Conservation (phyloP, 768 basidiomycete genomes). For the Suillus variegatus region DNA sequence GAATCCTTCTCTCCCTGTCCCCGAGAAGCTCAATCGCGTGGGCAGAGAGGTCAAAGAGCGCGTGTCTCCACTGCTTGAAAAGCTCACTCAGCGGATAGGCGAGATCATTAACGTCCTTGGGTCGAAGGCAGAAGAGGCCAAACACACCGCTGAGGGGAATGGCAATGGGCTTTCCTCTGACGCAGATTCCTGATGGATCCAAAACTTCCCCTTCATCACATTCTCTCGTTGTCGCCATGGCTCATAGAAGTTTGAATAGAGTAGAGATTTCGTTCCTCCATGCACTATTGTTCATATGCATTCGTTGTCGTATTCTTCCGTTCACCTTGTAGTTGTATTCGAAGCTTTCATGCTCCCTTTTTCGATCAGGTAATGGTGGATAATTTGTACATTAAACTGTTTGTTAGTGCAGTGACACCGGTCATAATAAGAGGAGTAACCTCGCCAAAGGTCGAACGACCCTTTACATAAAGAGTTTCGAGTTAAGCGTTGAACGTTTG, state of each 20-base stretch:
- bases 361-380: neutral
- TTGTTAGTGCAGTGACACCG: neutral
- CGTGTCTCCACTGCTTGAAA: constrained; percentile 62
- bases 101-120: constrained; percentile 29
- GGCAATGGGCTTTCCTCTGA: constrained; percentile 12
- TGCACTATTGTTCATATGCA: neutral
- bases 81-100: constrained; percentile 41
- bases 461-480: neutral
- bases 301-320: neutral
- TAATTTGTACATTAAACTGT: neutral
- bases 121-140: constrained; percentile 30
- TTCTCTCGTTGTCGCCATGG: constrained; percentile 9
- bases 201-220: neutral
- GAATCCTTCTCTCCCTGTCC: constrained; percentile 53
- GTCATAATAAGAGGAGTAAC: neutral
- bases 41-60: constrained; percentile 58
- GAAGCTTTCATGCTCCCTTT: constrained; percentile 1
- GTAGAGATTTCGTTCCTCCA: constrained; percentile 24
- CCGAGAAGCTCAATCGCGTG: constrained; percentile 63
- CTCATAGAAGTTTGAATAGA: constrained; percentile 25
- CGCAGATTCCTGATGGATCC: too few species aligned
- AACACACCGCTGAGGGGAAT: neutral
- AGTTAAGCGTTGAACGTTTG: constrained; percentile 8
- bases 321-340: neutral
- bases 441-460: neutral